phyloP scores from a whole-genome alignment of 345 rosid species.

The Pugionium cornutum region DNA sequence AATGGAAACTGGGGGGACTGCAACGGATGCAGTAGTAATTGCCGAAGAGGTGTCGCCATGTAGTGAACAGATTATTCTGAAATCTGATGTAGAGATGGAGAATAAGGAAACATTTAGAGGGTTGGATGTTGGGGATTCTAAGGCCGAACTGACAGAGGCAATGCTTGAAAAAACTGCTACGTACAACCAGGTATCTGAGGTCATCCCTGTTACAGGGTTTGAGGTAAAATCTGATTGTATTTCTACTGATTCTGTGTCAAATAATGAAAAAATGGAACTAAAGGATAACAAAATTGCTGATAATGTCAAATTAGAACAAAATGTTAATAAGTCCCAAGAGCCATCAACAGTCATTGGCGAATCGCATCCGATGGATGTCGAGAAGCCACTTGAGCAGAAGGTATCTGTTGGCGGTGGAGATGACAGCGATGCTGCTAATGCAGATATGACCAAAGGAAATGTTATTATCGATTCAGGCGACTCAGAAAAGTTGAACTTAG shows the following conservation, averaged over 20 bases:
- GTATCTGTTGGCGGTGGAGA: slow-evolving; percentile 65
- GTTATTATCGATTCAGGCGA: slow-evolving; percentile 63
- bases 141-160: slow-evolving; percentile 53
- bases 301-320: slow-evolving; percentile 95
- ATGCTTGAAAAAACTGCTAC: slow-evolving; percentile 58
- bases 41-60: slow-evolving; percentile 33
- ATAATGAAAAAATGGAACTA: slow-evolving; percentile 89
- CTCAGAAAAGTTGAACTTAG: slow-evolving; percentile 90
- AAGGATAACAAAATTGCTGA: slow-evolving; percentile 97
- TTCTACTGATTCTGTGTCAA: slow-evolving; percentile 98
- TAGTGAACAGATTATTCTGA: slow-evolving; percentile 32
- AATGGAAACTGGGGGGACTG: slow-evolving; percentile 4
- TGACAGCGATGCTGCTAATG: slow-evolving; percentile 60
- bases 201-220: slow-evolving; percentile 90
- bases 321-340: slow-evolving; percentile 72
- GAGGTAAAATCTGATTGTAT: slow-evolving; percentile 98
- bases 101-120: slow-evolving; percentile 45
- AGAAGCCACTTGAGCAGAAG: slow-evolving; percentile 70
- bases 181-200: slow-evolving; percentile 97
- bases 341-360: slow-evolving; percentile 76
- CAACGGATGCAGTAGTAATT: slow-evolving; percentile 25
- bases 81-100: slow-evolving; percentile 38
- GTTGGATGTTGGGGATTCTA: slow-evolving; percentile 42
- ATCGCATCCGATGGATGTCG: slow-evolving; percentile 90
- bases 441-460: slow-evolving; percentile 67